These are phyloP conservation scores for Aspergillus novofumigatus DNA, from an alignment of 2,329 filamentous ascomycete genomes.

Conservation along the genomic window DNA sequence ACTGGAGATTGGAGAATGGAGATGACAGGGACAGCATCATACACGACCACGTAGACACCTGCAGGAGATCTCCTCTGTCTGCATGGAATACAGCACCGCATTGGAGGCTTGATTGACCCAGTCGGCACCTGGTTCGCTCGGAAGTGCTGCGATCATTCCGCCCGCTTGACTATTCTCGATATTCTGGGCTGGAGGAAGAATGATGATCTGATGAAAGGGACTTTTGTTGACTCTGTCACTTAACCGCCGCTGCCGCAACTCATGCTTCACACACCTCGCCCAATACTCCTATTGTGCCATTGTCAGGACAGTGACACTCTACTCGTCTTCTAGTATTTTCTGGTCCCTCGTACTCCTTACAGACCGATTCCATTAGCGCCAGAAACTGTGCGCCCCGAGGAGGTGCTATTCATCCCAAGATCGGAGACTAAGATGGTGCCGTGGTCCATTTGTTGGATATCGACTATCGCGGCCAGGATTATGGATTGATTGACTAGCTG, in stretches of 20 bases:
- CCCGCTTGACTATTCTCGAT: slow-evolving; percentile 7
- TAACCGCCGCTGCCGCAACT: slow-evolving; percentile 15
- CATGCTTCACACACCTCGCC: background rate
- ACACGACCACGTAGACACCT: background rate
- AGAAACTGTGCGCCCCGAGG: background rate
- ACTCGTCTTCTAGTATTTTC: background rate
- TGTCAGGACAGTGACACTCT: background rate
- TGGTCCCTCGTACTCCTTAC: too few species aligned
- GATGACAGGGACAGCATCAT: background rate
- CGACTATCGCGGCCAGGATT: background rate
- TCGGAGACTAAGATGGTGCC: background rate
- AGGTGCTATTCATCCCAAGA: background rate
- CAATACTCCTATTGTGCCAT: background rate
- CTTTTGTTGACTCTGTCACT: background rate
- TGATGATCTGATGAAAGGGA: background rate
- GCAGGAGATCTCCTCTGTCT: background rate
- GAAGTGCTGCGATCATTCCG: background rate
- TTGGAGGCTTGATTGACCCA: too few species aligned
- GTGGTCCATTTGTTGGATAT: background rate
- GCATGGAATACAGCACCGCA: too few species aligned
- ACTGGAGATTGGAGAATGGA: background rate
- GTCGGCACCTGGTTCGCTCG: background rate
- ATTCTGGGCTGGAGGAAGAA: background rate
- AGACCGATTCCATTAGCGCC: too few species aligned
- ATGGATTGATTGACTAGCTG: background rate